Evolutionary conservation across 345 rosid genomes (phyloP), one percentile per base, ranked within the genome.

Genomic region (Toxicodendron radicans): DNA sequence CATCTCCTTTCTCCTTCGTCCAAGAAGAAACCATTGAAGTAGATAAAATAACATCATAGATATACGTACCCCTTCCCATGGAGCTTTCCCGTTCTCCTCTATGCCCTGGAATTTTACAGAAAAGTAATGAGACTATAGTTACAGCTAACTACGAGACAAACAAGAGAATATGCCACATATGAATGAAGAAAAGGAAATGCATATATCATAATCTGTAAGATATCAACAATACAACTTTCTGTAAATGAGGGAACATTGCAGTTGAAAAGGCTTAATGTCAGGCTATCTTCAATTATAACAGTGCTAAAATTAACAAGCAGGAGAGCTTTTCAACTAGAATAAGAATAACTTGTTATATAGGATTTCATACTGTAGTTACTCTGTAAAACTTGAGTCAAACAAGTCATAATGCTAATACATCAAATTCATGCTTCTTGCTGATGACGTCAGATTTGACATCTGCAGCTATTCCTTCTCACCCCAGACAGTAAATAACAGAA

Each of bases 21-120:
- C 49, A 43, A 51, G 24, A 68, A 66, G 14, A 16, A 54, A 32
- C 64, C 49, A 21, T n/a, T 33, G 46, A 10, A 30, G 18, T 5
- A 65, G 2, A 58, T 3, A 58, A 72, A 32, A 64, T 41, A 7
- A 41, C 4, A 12, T n/a, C 27, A 30, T 32, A 64, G 56, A 72
- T 62, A 62, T 49, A 73, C 85, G 48, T 84, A 94, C 99, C 89
- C 94, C 97, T 81, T 89, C 90, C 97, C 97, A 83, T 27, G 97
- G 91, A 71, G 97, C 77, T 88, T 86, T 88, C 66, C 97, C 97
- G 2, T 81, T 63, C 66, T 87, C 91, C 0, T 79, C 17, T n/a
- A n/a, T n/a, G 61, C 97, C 97, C 98, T 94, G 89, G 67, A 77
- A 81, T 45, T 81, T 54, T 20, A 63, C 23, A 48, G 21, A 49